Conservation (phyloP, 1,139 yeast genomes). For the Taphrina pruni region DNA sequence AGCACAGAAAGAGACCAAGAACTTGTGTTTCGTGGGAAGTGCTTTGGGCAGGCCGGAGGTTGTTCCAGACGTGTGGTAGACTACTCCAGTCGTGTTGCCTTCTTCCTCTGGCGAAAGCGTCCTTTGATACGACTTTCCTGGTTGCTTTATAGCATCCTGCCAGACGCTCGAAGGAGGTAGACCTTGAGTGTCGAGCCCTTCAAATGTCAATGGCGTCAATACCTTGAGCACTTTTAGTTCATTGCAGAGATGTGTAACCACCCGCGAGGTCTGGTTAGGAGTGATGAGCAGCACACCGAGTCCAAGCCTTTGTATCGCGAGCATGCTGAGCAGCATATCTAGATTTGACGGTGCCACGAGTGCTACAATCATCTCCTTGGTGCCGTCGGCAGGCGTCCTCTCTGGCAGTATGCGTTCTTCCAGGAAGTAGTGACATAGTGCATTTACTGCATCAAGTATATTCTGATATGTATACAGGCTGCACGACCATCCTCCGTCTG, state of each 20-base stretch:
- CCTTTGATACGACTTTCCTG: constrained; percentile 1
- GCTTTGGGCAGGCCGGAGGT: constrained; percentile 28
- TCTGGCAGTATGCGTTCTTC: constrained; percentile 6
- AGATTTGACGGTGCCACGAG: constrained; percentile 27
- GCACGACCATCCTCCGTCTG: constrained; percentile 9
- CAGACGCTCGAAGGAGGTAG: constrained; percentile 14
- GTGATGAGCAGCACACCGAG: constrained; percentile 24
- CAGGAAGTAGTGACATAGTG: constrained; percentile 22
- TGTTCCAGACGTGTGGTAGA: constrained; percentile 28
- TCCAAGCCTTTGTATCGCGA: constrained; percentile 24
- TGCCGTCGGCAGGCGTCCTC: constrained; percentile 14
- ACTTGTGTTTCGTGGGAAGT: constrained; percentile 23
- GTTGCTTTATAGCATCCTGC: constrained; percentile 2
- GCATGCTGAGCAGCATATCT: constrained; percentile 22
- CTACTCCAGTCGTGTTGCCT: constrained; percentile 16
- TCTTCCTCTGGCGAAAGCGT: constrained; percentile 17
- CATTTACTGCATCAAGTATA: constrained; percentile 23
- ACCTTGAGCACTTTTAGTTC: constrained; percentile 12
- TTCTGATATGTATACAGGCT: constrained; percentile 8
- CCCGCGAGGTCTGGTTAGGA: constrained; percentile 17
- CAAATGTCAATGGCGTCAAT: constrained; percentile 14
- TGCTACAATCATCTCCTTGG: constrained; percentile 12
- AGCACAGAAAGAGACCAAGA: constrained; percentile 31
- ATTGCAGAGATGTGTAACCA: constrained; percentile 16
- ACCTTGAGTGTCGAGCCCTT: constrained; percentile 2